Conservation (phyloP, 331 rosid species). For the Quercus phellos region DNA sequence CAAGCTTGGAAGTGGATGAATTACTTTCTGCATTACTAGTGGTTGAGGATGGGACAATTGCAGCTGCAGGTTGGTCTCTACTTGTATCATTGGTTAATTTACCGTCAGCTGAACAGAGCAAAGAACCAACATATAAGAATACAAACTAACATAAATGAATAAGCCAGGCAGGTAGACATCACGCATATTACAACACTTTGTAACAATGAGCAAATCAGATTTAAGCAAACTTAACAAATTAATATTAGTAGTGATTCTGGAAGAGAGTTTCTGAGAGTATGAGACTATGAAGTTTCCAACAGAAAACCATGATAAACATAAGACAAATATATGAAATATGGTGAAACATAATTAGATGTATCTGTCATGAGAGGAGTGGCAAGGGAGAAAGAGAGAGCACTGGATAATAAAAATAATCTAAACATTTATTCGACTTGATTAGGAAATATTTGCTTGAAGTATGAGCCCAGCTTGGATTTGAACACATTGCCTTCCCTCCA, state of each 20-base stretch:
- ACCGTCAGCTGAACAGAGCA: slow-evolving; percentile 42
- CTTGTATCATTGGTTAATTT: slow-evolving; percentile 71
- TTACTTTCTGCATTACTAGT: slow-evolving; percentile 86
- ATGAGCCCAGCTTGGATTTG: not conserved
- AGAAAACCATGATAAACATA: not conserved
- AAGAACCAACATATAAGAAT: slow-evolving; percentile 8
- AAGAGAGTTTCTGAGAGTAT: not conserved
- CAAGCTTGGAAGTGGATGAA: slow-evolving; percentile 78
- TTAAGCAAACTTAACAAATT: not conserved
- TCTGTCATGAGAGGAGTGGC: not conserved
- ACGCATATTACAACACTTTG: not conserved
- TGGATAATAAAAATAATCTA: not conserved
- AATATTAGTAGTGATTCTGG: not conserved
- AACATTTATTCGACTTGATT: slow-evolving; percentile 1
- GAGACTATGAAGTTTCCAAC: not conserved
- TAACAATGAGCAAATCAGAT: not conserved
- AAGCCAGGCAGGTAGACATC: not conserved
- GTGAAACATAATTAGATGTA: not conserved
- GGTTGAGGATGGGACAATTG: slow-evolving; percentile 63
- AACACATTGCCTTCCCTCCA: slow-evolving; percentile 3
- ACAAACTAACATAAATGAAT: not conserved
- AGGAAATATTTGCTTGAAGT: not conserved
- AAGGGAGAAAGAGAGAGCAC: not conserved
- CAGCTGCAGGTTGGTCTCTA: slow-evolving; percentile 68
- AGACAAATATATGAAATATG: not conserved